Evolutionary conservation across 768 basidiomycete species (phyloP).

Genomic region (Tulasnella sp.): DNA sequence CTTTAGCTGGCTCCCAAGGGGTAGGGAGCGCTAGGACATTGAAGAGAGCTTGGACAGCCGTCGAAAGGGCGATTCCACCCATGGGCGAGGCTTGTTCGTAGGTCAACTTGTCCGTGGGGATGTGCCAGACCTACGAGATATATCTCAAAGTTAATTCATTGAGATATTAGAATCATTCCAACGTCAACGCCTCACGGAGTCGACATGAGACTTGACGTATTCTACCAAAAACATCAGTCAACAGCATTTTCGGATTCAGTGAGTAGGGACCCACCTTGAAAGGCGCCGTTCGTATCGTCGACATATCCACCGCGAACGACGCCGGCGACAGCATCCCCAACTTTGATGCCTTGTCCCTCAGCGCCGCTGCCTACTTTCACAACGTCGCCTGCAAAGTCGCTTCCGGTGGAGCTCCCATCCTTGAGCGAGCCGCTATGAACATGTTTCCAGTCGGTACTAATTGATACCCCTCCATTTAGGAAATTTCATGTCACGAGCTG

Average conservation of each 20-base stretch:
- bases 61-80: slow-evolving; percentile 21
- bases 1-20: slow-evolving; percentile 6
- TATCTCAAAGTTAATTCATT: background rate
- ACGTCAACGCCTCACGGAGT: slow-evolving; percentile 10
- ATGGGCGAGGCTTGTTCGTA: slow-evolving; percentile 20
- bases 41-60: slow-evolving; percentile 19
- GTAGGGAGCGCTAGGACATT: slow-evolving; percentile 16
- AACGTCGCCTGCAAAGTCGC: slow-evolving; percentile 22
- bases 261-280: slow-evolving; percentile 15
- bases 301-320: slow-evolving; percentile 18
- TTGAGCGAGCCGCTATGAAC: background rate
- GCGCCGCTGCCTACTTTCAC: slow-evolving; percentile 19
- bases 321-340: slow-evolving; percentile 21
- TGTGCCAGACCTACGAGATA: slow-evolving; percentile 9
- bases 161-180: background rate
- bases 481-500: too few species aligned
- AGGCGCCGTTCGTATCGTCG: slow-evolving; percentile 18
- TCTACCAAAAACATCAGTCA: slow-evolving; percentile 9
- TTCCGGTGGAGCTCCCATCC: slow-evolving; percentile 16
- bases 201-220: slow-evolving; percentile 17
- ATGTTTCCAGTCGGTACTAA: slow-evolving; percentile 10
- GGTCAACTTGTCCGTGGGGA: slow-evolving; percentile 15
- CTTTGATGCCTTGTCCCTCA: slow-evolving; percentile 18
- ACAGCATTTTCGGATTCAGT: background rate
- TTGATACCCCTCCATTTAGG: too few species aligned